A percentile compares a stretch with the other conserved stretches of the same genome.
Conservation (phyloP, 2,329 filamentous ascomycete species). For the Penicillium verrucosum region DNA sequence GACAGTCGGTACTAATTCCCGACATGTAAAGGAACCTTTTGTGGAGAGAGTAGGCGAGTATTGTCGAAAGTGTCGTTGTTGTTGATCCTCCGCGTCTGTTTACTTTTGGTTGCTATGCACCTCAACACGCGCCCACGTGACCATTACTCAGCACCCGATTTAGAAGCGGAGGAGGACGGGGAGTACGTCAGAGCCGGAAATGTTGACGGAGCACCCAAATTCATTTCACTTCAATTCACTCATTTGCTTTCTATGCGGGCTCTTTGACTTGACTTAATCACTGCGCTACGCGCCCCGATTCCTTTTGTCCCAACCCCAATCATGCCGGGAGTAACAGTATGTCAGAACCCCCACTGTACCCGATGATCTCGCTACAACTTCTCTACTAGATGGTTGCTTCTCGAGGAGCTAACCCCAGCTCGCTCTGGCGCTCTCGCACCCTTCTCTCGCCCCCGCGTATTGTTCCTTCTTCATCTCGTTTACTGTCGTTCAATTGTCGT, state of each 20-base stretch:
- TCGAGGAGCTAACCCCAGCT: constrained; percentile 19
- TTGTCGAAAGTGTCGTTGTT: constrained; percentile 3
- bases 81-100: constrained; percentile 16
- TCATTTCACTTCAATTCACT: constrained; percentile 8
- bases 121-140: constrained; percentile 21
- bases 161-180: not conserved
- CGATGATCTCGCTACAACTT: constrained; percentile 9
- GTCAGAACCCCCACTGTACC: constrained; percentile 13
- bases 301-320: constrained; percentile 18
- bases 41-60: not conserved
- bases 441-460: constrained; percentile 17
- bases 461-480: constrained; percentile 24
- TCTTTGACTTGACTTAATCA: constrained; percentile 16
- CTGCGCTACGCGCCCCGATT: constrained; percentile 28
- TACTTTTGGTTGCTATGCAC: constrained; percentile 15
- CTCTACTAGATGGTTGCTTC: constrained; percentile 22
- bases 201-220: not conserved
- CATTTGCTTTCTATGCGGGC: constrained; percentile 24
- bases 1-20: not conserved
- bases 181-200: constrained; percentile 12
- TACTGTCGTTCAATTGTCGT: constrained; percentile 30
- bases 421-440: constrained; percentile 23
- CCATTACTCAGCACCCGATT: constrained; percentile 7
- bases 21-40: not conserved
- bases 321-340: constrained; percentile 35